Conservation (phyloP, 129 eudicot species). For the Centrapalus pauciflorus region DNA sequence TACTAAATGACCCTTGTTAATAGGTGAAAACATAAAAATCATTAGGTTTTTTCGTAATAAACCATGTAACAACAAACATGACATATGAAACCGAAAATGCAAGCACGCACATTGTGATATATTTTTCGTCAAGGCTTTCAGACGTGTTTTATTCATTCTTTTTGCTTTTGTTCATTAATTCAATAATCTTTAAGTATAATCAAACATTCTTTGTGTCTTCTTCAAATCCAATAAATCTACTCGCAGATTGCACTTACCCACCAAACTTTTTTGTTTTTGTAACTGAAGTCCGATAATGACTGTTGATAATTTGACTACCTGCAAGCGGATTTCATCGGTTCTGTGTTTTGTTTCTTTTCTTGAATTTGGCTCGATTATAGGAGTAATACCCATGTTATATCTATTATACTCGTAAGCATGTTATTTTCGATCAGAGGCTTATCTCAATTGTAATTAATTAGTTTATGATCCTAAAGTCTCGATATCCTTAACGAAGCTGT, state of each 20-base stretch:
- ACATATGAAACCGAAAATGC: too few relatives aligned
- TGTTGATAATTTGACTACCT: conserved; percentile 18
- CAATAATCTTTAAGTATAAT: neutral
- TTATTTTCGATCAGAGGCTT: neutral
- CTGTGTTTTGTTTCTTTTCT: neutral
- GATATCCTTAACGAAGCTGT: neutral
- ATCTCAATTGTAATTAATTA: neutral
- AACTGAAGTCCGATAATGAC: conserved; percentile 28
- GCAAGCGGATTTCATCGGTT: neutral
- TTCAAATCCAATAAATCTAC: conserved; percentile 5
- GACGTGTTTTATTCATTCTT: neutral
- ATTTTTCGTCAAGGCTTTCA: neutral
- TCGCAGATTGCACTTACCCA: neutral
- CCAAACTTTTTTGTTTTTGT: conserved; percentile 9
- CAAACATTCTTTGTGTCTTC: conserved; percentile 19
- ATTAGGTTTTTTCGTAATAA: too few relatives aligned
- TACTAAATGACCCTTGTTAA: too few relatives aligned
- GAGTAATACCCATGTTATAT: neutral
- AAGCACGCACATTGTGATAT: too few relatives aligned
- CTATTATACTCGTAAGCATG: neutral
- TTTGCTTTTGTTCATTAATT: neutral
- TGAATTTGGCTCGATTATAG: neutral
- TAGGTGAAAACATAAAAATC: too few relatives aligned
- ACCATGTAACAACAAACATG: too few relatives aligned
- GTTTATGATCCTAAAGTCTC: neutral